A percentile compares a stretch with the other conserved stretches of the same genome.
These are phyloP conservation scores for Schoenoplectus tabernaemontani DNA, from an alignment of 202 grass and related monocot species.

Conservation along the genomic window DNA sequence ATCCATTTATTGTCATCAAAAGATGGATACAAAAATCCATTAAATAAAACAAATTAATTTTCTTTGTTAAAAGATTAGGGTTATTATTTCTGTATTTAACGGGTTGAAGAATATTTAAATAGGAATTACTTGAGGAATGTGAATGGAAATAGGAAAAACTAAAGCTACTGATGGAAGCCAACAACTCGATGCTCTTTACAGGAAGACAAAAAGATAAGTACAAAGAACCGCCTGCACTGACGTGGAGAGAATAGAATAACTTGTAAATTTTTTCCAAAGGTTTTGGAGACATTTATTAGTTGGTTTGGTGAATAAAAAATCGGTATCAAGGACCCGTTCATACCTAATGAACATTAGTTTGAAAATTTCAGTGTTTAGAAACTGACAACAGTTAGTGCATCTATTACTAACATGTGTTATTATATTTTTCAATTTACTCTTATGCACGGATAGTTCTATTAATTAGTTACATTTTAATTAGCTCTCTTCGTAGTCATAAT, in stretches of 20 bases:
- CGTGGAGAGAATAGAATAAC: neutral
- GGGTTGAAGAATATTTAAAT: too few relatives aligned
- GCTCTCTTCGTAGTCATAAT: neutral
- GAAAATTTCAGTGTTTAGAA: too few relatives aligned
- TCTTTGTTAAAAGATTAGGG: neutral
- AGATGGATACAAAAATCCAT: neutral
- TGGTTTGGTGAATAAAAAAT: neutral
- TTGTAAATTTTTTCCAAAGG: conserved; percentile 12
- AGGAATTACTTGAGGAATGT: neutral
- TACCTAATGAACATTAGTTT: neutral
- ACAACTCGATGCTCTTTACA: neutral
- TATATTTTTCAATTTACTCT: too few relatives aligned
- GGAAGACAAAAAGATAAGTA: conserved; percentile 1
- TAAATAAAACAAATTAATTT: neutral
- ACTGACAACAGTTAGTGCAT: too few relatives aligned
- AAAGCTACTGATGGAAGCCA: neutral
- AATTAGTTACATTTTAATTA: neutral
- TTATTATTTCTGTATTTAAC: too few relatives aligned
- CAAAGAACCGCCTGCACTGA: conserved; percentile 8
- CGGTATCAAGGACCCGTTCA: neutral
- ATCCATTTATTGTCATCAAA: neutral
- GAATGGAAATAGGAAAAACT: neutral
- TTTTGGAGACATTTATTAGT: conserved; percentile 7
- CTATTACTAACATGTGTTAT: too few relatives aligned
- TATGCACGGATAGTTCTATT: too few relatives aligned